A percentile compares a stretch with the other conserved stretches of the same genome.
These are phyloP conservation scores for Colletotrichum endophyticum DNA, from an alignment of 2,329 filamentous ascomycete genomes.

Conservation along the genomic window DNA sequence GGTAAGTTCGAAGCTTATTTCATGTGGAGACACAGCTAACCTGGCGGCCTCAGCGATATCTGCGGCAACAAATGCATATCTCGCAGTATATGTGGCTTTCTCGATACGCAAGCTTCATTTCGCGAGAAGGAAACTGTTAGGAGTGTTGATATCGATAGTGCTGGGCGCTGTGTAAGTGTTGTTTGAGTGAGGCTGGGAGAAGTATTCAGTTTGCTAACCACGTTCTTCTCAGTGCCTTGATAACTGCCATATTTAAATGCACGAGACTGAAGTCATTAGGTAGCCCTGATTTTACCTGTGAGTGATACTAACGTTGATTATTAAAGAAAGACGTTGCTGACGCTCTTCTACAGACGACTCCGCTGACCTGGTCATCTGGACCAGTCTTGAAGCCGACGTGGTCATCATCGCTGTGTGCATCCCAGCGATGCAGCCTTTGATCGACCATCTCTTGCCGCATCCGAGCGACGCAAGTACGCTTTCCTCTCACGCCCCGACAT, in stretches of 20 bases:
- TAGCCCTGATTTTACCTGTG: slow-evolving; percentile 29
- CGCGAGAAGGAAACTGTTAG: slow-evolving; percentile 42
- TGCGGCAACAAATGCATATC: slow-evolving; percentile 36
- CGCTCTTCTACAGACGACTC: not conserved
- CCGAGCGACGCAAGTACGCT: not conserved
- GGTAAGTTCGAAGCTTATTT: slow-evolving; percentile 26
- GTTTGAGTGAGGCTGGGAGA: rapidly evolving
- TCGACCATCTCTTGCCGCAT: not conserved
- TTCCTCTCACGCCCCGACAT: not conserved
- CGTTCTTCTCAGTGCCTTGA: slow-evolving; percentile 18
- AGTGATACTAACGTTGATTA: not conserved
- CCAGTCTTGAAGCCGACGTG: slow-evolving; percentile 33
- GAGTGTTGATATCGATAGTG: slow-evolving; percentile 37
- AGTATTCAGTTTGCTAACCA: no score
- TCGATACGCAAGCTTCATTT: slow-evolving; percentile 42
- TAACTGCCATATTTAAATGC: slow-evolving; percentile 36
- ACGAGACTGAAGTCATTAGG: slow-evolving; percentile 35
- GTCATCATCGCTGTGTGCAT: slow-evolving; percentile 39
- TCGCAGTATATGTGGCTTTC: slow-evolving; percentile 44
- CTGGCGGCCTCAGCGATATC: not conserved
- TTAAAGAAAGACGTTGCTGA: not conserved
- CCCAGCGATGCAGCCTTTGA: slow-evolving; percentile 35
- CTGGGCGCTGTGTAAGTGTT: slow-evolving; percentile 28
- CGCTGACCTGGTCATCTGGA: slow-evolving; percentile 10
- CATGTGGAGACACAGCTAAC: not conserved